Evolutionary conservation across 2,329 filamentous ascomycete species (phyloP), one percentile per base, ranked within the genome.

Genomic region (Hypoxylon sp.): DNA sequence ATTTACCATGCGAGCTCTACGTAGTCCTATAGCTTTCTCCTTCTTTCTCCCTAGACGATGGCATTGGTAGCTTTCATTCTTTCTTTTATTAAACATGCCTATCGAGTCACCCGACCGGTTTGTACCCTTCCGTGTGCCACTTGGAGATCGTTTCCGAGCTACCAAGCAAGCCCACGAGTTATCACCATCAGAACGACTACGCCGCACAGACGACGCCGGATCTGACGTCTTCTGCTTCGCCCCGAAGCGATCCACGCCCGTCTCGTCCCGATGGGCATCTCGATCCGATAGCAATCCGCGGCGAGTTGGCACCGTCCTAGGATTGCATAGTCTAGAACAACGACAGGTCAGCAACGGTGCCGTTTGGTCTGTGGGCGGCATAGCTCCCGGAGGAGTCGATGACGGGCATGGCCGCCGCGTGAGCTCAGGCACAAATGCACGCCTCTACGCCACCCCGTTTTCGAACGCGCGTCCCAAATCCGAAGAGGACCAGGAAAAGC

Each of bases 291-390:
- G 72, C n/a, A 46, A 53, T 36, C 72, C 72, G 16, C 71, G 63
- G 28, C 70, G 71, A 59, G 30, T 69, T 56, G 50, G 73, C 70
- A 77, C 75, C 18, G 72, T 77, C 50, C 42, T 78, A 33, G 69
- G 57, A 0, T 44, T 74, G 51, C 72, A 73, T 7, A 74, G 69
- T 28, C 68, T 77, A 26, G 75, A 77, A 36, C 76, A 77, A 30
- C 76, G 84, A 59, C 83, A 89, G 74, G 80, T 87, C 65, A 94
- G 91, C 75, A 80, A 83, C 65, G 90, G 91, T 2, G 85, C 89
- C 8, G 84, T 95, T 16, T 97, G 92, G 93, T 87, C 88, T 16
- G 88, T 96, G 9, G 91, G 92, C 24, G 91, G 91, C n/a, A 75
- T 87, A 8, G 85, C 87, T 51, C 85, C 87, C n/a, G 80, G 82